Evolutionary conservation across 257 asterid species (phyloP), one percentile per base, ranked within the genome.

Genomic region (Leonotis leonurus): DNA sequence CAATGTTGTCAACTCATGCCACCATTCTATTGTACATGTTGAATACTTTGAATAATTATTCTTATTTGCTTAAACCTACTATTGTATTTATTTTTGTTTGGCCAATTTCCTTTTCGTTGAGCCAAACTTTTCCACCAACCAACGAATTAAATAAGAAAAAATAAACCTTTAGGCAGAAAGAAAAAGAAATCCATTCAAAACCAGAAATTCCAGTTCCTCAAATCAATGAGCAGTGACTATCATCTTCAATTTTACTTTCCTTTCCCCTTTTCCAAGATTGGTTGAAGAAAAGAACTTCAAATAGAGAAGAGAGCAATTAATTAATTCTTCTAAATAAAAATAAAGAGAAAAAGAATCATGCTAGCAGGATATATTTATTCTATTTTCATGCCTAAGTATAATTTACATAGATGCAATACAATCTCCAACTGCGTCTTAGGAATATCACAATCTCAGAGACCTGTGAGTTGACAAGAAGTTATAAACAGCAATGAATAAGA

Each of bases 191-290:
- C 24, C 65, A 54, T 22, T 9, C 46, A 41, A 17, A 30, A 56
- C 64, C 57, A 69, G 36, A 52, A 43, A 52, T 61, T 69, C 40
- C 73, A 60, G 26, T 20, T 58, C 14, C 39, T 16, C 62, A 49
- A 68, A 68, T 36, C 51, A 35, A 58, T 17, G 20, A 39, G 27
- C 56, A 40, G 39, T 50, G 65, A 41, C 29, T 1, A 33, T 60
- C 74, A 0, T 27, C 29, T 54, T 70, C 70, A 45, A 8, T 27
- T 37, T 55, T 56, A 54, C 25, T 46, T 54, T 8, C 30, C 30
- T 32, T 49, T 30, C 22, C 44, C 39, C 25, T 45, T 61, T 44
- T 29, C n/a, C 6, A 6, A 25, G 48, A 21, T 12, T 35, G 45
- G 62, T 35, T 56, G 48, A 56, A 0, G 20, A 20, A 14, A 35